Evolutionary conservation across 2,329 filamentous ascomycete species (phyloP), one percentile per base, ranked within the genome.

Genomic region (Aspergillus jensenii): DNA sequence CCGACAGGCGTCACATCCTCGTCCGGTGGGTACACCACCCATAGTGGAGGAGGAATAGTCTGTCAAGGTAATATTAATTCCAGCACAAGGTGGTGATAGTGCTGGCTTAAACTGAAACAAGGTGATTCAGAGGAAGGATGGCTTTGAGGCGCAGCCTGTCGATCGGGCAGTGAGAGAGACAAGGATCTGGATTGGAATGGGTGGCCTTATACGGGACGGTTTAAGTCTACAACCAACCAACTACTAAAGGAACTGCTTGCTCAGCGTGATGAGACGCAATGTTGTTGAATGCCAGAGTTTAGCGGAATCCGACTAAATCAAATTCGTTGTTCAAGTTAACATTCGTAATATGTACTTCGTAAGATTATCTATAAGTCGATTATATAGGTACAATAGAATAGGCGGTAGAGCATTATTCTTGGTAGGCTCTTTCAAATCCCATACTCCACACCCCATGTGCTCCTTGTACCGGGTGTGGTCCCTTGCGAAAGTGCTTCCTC

Each of bases 1-100:
- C 33, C 80, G 76, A 63, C 81, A 83, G 15, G 73, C 79, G 55
- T 83, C 78, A 61, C 81, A 83, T 39, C 78, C 80, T 56, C 77
- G 76, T 47, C 79, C 76, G 11, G 78, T 78, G 27, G 81, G 81
- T n/a, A 83, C 81, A 23, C 81, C 81, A 0, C 80, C 79, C 81
- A 83, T 82, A 6, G 41, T 37, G 27, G n/a, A 11, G 6, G 15
- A 31, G 27, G 27, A 11, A 11, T 11, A 9, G 27, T 31, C 3
- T 31, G 27, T 31, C 1, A 31, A 31, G 27, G 3, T 31, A 31
- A 31, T 31, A 11, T 11, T 4, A 31, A 31, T 31, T 31, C 27
- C 27, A 31, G 7, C 27, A 31, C 9, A 31, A 31, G 1, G 0
- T 31, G 27, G 27, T 0, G 8, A 31, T 9, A 31, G 9, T 11